These are phyloP conservation scores for Hypoxylon cercidicola DNA, from an alignment of 495 filamentous ascomycete genomes.

Conservation along the genomic window DNA sequence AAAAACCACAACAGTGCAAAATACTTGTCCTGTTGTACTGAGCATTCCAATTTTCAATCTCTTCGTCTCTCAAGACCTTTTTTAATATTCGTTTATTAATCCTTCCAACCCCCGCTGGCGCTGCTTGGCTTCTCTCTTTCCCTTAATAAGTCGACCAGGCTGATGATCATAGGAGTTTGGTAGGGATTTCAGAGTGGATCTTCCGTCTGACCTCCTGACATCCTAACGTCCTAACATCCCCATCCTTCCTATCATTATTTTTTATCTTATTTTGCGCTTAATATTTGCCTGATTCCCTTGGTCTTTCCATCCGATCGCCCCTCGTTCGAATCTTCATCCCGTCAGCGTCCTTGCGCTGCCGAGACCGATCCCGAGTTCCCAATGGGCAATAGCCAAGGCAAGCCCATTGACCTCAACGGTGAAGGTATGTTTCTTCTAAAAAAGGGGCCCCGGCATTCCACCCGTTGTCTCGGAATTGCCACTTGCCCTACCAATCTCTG, in stretches of 20 bases:
- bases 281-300: conserved; percentile 30
- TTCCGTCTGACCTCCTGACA: conserved; percentile 39
- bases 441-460: conserved; percentile 10
- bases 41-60: not conserved
- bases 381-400: conserved; percentile 97
- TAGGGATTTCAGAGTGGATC: conserved; percentile 36
- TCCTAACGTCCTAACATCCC: conserved; percentile 9
- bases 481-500: conserved; percentile 17
- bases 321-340: conserved; percentile 23
- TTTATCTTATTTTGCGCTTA: conserved; percentile 34
- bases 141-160: conserved; percentile 19
- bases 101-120: not conserved
- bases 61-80: not conserved
- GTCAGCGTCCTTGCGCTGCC: conserved; percentile 25
- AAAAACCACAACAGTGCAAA: no score
- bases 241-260: conserved; percentile 39
- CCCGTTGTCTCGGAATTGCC: conserved; percentile 18
- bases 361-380: conserved; percentile 27
- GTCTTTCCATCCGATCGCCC: conserved; percentile 17
- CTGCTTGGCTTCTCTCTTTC: conserved; percentile 3
- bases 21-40: not conserved
- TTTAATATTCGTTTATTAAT: not conserved
- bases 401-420: conserved; percentile 90
- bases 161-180: conserved; percentile 10
- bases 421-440: conserved; percentile 73